Conservation (phyloP, 2,329 filamentous ascomycete genomes). For the Fusarium phyllophilum region DNA sequence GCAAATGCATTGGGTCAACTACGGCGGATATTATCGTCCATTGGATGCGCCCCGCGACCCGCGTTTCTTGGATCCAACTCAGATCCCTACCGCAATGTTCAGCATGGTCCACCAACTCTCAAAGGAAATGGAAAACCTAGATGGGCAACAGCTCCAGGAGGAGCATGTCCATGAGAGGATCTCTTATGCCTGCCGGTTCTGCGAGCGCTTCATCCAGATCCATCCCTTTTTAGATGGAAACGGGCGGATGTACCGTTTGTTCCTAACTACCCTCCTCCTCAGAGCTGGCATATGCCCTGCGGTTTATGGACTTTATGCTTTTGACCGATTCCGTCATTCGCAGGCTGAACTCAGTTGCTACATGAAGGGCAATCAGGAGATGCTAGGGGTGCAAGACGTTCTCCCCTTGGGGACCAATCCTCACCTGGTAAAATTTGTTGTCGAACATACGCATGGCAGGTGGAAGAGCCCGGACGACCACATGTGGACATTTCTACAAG, state of each 20-base stretch:
- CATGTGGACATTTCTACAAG: not conserved
- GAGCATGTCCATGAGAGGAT: not conserved
- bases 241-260: slow-evolving; percentile 46
- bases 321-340: not conserved
- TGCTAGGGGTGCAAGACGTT: not conserved
- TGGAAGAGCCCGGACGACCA: not conserved
- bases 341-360: not conserved
- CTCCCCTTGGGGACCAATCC: no score
- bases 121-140: slow-evolving; percentile 17
- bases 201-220: slow-evolving; percentile 47
- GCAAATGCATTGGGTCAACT: slow-evolving; percentile 1
- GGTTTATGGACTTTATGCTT: not conserved
- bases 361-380: not conserved
- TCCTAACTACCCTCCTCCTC: slow-evolving; percentile 48
- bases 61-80: not conserved
- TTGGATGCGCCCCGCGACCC: slow-evolving; percentile 15
- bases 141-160: no score
- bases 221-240: slow-evolving; percentile 53
- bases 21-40: slow-evolving; percentile 40
- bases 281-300: slow-evolving; percentile 29
- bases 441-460: not conserved
- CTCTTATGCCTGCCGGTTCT: slow-evolving; percentile 38
- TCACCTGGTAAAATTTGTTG: not conserved
- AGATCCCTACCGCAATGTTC: slow-evolving; percentile 38
- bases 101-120: slow-evolving; percentile 30